A percentile compares a stretch with the other conserved stretches of the same genome.
These are phyloP conservation scores for Colletotrichum horii DNA, from an alignment of 2,329 filamentous ascomycete genomes.

Conservation along the genomic window DNA sequence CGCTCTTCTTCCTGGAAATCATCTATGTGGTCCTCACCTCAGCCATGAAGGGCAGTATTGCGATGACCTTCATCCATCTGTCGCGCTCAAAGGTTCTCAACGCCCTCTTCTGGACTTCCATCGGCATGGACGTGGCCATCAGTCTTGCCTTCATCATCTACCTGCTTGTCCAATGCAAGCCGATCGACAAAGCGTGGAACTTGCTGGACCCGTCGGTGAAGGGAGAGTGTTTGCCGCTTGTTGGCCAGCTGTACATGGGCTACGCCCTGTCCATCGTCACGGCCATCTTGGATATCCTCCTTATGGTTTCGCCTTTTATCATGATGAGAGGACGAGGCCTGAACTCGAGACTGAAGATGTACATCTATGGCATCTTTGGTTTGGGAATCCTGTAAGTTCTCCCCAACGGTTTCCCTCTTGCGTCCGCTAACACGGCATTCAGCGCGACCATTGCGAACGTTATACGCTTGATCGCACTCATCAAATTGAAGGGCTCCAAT, in stretches of 20 bases:
- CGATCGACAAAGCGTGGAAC: conserved; percentile 6
- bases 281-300: background rate
- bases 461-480: background rate
- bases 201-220: background rate
- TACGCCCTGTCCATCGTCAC: conserved; percentile 11
- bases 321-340: conserved; percentile 7
- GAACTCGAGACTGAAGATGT: conserved; percentile 1
- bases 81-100: conserved; percentile 4
- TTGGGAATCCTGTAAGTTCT: conserved; percentile 4
- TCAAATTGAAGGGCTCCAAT: background rate
- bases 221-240: background rate
- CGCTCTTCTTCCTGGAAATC: conserved; percentile 8
- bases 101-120: conserved; percentile 1
- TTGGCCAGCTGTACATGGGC: conserved; percentile 8
- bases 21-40: conserved; percentile 15
- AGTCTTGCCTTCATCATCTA: conserved; percentile 11
- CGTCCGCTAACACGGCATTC: background rate
- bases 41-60: conserved; percentile 16
- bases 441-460: conserved; percentile 14
- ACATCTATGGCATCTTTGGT: conserved; percentile 8
- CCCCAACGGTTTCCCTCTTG: rapidly evolving
- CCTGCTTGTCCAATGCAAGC: conserved; percentile 6
- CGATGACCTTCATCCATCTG: conserved; percentile 7
- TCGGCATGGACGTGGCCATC: background rate
- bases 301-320: conserved; percentile 4